Evolutionary conservation across 2,329 filamentous ascomycete species (phyloP).

Genomic region (Magnaporthiopsis rhizophila): DNA sequence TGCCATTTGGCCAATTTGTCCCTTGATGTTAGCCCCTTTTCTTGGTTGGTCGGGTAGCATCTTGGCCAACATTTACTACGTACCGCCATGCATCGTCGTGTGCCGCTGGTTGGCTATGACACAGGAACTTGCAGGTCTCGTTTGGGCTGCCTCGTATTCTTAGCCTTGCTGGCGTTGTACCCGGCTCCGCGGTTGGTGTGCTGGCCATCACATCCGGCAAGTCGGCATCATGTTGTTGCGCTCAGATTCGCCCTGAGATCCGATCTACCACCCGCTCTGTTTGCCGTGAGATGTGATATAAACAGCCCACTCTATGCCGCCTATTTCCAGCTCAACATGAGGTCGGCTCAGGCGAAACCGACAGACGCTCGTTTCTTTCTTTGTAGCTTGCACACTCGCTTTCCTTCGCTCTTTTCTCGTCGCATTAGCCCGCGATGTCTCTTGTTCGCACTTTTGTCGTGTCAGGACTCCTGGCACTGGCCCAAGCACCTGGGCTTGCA

Average conservation of each 20-base stretch:
- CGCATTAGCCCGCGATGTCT: background rate
- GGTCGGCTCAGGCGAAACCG: background rate
- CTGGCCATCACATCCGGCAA: background rate
- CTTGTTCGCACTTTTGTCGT: background rate
- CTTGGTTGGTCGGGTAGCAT: background rate
- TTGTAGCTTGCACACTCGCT: background rate
- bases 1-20: background rate
- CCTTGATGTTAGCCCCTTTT: background rate
- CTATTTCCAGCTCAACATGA: background rate
- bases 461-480: background rate
- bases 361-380: background rate
- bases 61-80: background rate
- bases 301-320: background rate
- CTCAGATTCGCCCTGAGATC: background rate
- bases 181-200: background rate
- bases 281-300: background rate
- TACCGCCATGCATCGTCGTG: background rate
- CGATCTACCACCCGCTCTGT: background rate
- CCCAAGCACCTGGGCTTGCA: background rate
- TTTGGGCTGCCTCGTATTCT: background rate
- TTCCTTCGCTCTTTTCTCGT: background rate
- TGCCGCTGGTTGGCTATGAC: background rate
- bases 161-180: background rate
- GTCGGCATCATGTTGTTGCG: background rate
- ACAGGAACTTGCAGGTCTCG: background rate